Percentiles rank a stretch among this genome's conserved stretches.
Conservation (phyloP, 1,284 basidiomycete species). For the Dichomitus squalens region DNA sequence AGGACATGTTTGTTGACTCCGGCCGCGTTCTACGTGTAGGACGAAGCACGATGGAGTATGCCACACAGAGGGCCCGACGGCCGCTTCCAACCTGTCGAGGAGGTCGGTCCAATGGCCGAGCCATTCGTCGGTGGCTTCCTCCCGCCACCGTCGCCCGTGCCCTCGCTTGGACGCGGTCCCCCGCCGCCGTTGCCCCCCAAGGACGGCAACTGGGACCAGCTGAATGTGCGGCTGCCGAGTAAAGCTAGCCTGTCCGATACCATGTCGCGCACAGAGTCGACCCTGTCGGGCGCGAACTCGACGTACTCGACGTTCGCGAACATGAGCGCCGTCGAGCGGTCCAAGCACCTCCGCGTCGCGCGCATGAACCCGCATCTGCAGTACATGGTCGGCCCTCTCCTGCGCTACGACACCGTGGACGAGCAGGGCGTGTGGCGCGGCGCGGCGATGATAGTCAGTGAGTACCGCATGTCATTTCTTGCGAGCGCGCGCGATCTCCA, state of each 20-base stretch:
- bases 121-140: slow-evolving; percentile 44
- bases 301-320: slow-evolving; percentile 41
- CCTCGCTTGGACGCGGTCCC: slow-evolving; percentile 22
- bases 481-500: not conserved
- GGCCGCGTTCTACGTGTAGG: slow-evolving; percentile 36
- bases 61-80: slow-evolving; percentile 54
- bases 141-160: slow-evolving; percentile 19
- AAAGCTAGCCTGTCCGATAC: slow-evolving; percentile 16
- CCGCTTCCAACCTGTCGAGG: slow-evolving; percentile 52
- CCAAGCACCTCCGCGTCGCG: slow-evolving; percentile 53
- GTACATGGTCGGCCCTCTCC: slow-evolving; percentile 86
- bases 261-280: slow-evolving; percentile 15
- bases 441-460: slow-evolving; percentile 83
- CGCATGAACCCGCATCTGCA: slow-evolving; percentile 74
- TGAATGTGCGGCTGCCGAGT: slow-evolving; percentile 22
- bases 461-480: slow-evolving; percentile 34
- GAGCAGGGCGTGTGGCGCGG: slow-evolving; percentile 82
- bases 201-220: slow-evolving; percentile 28
- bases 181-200: slow-evolving; percentile 42
- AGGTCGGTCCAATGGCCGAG: slow-evolving; percentile 59
- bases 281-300: slow-evolving; percentile 10
- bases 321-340: slow-evolving; percentile 66
- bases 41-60: slow-evolving; percentile 43
- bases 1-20: not conserved
- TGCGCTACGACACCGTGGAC: slow-evolving; percentile 91